phyloP scores from a whole-genome alignment of 441 rosid species.

The Omphalea diandra region DNA sequence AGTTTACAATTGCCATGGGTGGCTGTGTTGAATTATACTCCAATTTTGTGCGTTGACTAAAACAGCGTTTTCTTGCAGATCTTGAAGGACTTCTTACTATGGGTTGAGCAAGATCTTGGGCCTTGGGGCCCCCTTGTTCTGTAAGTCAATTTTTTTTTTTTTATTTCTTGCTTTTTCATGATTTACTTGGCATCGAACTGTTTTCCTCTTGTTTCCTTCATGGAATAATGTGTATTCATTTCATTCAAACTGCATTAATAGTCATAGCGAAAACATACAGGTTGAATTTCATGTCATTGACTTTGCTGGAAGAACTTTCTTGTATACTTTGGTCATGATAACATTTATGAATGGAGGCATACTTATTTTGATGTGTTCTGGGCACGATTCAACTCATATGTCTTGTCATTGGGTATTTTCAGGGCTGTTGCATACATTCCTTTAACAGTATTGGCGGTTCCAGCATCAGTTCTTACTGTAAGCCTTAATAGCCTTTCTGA shows the following conservation, averaged over 20 bases:
- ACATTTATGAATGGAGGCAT: conserved; percentile 5
- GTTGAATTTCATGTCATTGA: background rate
- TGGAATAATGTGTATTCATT: background rate
- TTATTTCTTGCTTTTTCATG: conserved; percentile 1
- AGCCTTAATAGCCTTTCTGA: conserved; percentile 19
- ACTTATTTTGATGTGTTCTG: background rate
- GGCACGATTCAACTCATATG: background rate
- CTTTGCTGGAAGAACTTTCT: background rate
- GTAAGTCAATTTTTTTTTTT: conserved; percentile 48
- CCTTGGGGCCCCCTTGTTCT: conserved; percentile 94
- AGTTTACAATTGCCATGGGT: background rate
- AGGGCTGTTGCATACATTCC: conserved; percentile 97
- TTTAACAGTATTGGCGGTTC: conserved; percentile 92
- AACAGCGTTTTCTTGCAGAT: conserved; percentile 47
- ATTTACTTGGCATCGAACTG: background rate
- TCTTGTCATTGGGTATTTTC: conserved; percentile 29
- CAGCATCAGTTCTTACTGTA: conserved; percentile 97
- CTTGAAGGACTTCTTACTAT: conserved; percentile 82
- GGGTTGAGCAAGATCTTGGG: conserved; percentile 96
- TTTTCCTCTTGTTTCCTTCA: too few species aligned
- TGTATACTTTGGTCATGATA: background rate
- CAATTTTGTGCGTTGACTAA: conserved; percentile 24
- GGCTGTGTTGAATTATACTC: background rate
- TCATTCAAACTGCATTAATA: background rate
- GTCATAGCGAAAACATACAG: background rate